phyloP scores from a whole-genome alignment of 768 basidiomycete genomes.

The Daedaleopsis nitida region DNA sequence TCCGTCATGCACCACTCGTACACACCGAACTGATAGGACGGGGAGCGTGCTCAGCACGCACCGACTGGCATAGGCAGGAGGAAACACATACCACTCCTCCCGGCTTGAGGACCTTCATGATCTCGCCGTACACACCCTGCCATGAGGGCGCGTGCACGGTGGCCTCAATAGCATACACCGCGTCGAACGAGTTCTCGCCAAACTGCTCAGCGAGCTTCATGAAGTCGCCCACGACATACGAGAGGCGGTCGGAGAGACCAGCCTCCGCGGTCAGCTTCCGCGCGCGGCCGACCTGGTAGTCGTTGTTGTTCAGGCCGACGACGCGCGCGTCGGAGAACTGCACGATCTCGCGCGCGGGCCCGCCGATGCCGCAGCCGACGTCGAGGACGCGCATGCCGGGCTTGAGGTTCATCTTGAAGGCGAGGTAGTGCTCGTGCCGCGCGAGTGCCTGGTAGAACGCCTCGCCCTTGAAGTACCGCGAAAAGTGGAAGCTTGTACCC shows the following conservation, averaged over 20 bases:
- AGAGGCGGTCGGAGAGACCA: conserved; percentile 74
- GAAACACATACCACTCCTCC: conserved; percentile 81
- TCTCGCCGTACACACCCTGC: conserved; percentile 95
- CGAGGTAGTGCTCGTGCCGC: conserved; percentile 97
- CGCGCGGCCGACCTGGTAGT: conserved; percentile 90
- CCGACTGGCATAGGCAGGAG: neutral
- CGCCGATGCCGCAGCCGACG: conserved; percentile 97
- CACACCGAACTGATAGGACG: conserved; percentile 87
- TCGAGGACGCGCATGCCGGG: conserved; percentile 97
- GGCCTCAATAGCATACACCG: conserved; percentile 97
- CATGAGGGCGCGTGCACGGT: conserved; percentile 95
- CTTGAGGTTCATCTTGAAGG: conserved; percentile 78
- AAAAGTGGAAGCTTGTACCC: conserved; percentile 93
- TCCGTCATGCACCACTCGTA: conserved; percentile 99
- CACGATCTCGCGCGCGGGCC: conserved; percentile 94
- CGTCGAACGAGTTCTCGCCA: conserved; percentile 92
- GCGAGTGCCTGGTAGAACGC: conserved; percentile 75
- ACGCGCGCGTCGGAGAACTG: conserved; percentile 85
- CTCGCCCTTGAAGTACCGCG: conserved; percentile 94
- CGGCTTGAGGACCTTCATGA: conserved; percentile 91
- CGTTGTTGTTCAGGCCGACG: conserved; percentile 93
- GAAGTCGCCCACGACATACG: conserved; percentile 92
- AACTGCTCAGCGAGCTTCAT: conserved; percentile 93
- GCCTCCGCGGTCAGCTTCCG: conserved; percentile 76
- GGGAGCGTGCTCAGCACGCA: conserved; percentile 3